Conservation (phyloP, 2,329 filamentous ascomycete genomes). For the Aspergillus melleus region DNA sequence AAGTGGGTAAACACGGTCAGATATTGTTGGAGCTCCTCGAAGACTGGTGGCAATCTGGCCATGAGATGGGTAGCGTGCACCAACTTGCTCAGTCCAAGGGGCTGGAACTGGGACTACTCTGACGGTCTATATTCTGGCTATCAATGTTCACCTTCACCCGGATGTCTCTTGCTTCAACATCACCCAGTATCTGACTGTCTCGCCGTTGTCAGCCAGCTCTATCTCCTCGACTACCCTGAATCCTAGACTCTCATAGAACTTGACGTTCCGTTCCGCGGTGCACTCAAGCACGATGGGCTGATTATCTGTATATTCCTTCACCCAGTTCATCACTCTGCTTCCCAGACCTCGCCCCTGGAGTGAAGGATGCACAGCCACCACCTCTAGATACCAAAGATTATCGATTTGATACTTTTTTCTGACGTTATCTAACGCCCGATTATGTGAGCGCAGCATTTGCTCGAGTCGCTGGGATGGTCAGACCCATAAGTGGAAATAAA, state of each 20-base stretch:
- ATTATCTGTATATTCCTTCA: constrained; percentile 14
- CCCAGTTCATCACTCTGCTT: constrained; percentile 16
- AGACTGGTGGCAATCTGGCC: constrained; percentile 23
- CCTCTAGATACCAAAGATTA: constrained; percentile 27
- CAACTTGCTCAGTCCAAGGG: constrained; percentile 19
- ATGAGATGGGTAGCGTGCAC: constrained; percentile 19
- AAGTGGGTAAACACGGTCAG: not conserved
- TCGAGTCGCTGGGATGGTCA: constrained; percentile 14
- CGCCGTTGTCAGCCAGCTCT: constrained; percentile 15
- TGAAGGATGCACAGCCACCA: constrained; percentile 27
- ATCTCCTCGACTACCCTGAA: constrained; percentile 24
- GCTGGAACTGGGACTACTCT: constrained; percentile 27
- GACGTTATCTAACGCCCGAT: constrained; percentile 5
- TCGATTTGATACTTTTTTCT: not conserved
- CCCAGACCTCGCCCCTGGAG: constrained; percentile 26
- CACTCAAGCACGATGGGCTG: constrained; percentile 24
- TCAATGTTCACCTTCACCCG: not conserved
- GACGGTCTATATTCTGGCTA: not conserved
- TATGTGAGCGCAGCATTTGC: constrained; percentile 13
- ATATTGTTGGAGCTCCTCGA: constrained; percentile 19
- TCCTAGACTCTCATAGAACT: constrained; percentile 25
- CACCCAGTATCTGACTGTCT: constrained; percentile 21
- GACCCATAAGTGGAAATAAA: too few relatives aligned
- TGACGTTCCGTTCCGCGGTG: constrained; percentile 20
- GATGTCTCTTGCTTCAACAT: constrained; percentile 17